These are phyloP conservation scores for Neofusicoccum cordaticola DNA, from an alignment of 2,329 filamentous ascomycete genomes.

Conservation along the genomic window DNA sequence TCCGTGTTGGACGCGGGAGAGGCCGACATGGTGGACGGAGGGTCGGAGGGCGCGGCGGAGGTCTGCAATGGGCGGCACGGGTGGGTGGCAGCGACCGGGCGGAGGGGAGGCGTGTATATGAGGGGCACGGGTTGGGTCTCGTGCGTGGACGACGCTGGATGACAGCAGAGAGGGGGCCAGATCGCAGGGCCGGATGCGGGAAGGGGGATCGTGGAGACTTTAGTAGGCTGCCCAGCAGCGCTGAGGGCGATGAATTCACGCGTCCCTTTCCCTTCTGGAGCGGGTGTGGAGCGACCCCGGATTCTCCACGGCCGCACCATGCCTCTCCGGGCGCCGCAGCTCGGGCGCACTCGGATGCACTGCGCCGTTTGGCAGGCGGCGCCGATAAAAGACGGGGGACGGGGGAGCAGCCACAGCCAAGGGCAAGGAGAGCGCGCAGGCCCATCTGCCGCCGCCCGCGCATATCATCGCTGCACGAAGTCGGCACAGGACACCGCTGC, in stretches of 20 bases:
- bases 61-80: background rate
- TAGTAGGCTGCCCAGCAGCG: constrained; percentile 9
- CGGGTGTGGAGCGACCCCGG: constrained; percentile 15
- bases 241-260: constrained; percentile 10
- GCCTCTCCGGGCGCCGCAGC: background rate
- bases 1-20: constrained; percentile 16
- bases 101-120: background rate
- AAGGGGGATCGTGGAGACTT: constrained; percentile 17
- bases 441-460: background rate
- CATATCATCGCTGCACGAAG: background rate
- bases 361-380: constrained; percentile 10
- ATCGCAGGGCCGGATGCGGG: constrained; percentile 16
- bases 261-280: constrained; percentile 10
- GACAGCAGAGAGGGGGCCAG: background rate
- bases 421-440: background rate
- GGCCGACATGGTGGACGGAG: constrained; percentile 15
- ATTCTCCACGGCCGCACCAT: constrained; percentile 14
- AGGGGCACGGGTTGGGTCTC: constrained; percentile 4
- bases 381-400: background rate
- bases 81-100: background rate
- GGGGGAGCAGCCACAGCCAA: background rate
- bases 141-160: background rate
- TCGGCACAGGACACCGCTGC: background rate
- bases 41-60: background rate
- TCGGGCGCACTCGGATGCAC: constrained; percentile 10